Conservation (phyloP, 176 grass and related monocot species). For the Otatea glauca region DNA sequence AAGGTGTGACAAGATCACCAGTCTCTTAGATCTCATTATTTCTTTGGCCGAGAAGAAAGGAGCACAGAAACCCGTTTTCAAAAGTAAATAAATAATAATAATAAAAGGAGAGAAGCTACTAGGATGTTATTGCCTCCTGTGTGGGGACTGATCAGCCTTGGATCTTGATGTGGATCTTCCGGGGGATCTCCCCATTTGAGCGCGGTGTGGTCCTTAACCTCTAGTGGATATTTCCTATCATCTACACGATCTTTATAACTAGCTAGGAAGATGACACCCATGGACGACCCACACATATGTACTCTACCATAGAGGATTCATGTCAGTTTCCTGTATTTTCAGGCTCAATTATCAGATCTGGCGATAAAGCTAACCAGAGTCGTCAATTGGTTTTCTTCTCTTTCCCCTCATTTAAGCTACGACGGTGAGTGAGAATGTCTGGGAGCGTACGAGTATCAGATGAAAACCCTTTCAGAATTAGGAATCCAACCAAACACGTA, state of each 20-base stretch:
- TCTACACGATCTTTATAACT: conserved; percentile 30
- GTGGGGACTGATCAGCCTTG: conserved; percentile 35
- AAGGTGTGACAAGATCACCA: neutral
- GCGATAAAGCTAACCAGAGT: neutral
- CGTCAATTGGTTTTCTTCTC: neutral
- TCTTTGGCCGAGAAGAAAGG: neutral
- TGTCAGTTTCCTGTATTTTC: conserved; percentile 24
- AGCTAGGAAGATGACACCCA: conserved; percentile 26
- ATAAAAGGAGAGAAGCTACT: neutral
- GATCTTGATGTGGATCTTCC: conserved; percentile 36
- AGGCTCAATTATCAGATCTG: neutral
- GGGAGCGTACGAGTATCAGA: too few relatives aligned
- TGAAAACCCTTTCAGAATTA: neutral
- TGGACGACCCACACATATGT: conserved; percentile 21
- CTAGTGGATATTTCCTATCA: conserved; percentile 19
- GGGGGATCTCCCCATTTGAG: conserved; percentile 26
- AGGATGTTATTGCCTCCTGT: neutral
- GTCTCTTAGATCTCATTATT: neutral
- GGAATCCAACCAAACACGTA: neutral
- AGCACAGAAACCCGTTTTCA: neutral
- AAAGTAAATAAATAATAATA: too few relatives aligned
- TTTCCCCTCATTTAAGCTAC: too few relatives aligned
- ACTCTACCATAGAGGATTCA: neutral
- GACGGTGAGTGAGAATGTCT: too few relatives aligned
- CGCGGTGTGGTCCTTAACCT: conserved; percentile 31